Percentiles rank a stretch among this genome's conserved stretches.
phyloP scores from a whole-genome alignment of 129 eudicot genomes.

The Logfia minima region DNA sequence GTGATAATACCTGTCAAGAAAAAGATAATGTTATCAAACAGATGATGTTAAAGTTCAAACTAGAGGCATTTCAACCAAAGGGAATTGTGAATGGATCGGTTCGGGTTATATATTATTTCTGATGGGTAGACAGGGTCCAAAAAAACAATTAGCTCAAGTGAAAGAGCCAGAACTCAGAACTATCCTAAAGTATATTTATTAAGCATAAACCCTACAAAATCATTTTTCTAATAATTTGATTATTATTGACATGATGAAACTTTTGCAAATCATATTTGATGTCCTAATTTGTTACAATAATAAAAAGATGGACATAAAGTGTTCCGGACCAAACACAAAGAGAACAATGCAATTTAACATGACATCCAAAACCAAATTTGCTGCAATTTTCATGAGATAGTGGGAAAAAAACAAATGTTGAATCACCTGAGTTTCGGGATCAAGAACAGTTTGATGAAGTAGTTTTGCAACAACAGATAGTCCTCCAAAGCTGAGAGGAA shows the following conservation, averaged over 20 bases:
- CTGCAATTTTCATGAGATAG: not conserved
- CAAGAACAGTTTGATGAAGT: slow-evolving; percentile 55
- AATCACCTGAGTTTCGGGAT: slow-evolving; percentile 59
- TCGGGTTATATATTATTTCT: not conserved
- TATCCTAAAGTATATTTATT: not conserved
- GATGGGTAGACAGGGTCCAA: not conserved
- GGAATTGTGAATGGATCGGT: not conserved
- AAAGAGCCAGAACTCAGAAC: not conserved
- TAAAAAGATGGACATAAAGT: not conserved
- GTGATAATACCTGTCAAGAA: slow-evolving; percentile 46
- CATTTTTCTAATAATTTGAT: too few relatives aligned
- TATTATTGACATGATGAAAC: not conserved
- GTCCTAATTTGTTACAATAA: not conserved
- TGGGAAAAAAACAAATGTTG: not conserved
- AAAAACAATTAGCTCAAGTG: not conserved
- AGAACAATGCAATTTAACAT: not conserved
- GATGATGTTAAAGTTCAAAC: not conserved
- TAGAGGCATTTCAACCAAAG: not conserved
- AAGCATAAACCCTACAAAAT: not conserved
- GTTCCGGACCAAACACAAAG: not conserved
- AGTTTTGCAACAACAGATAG: slow-evolving; percentile 4
- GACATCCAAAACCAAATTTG: not conserved
- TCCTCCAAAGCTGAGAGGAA: slow-evolving; percentile 93
- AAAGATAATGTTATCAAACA: not conserved
- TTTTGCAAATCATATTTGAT: not conserved